These are phyloP conservation scores for Penicillium bovifimosum DNA, from an alignment of 495 filamentous ascomycete genomes.

Conservation along the genomic window DNA sequence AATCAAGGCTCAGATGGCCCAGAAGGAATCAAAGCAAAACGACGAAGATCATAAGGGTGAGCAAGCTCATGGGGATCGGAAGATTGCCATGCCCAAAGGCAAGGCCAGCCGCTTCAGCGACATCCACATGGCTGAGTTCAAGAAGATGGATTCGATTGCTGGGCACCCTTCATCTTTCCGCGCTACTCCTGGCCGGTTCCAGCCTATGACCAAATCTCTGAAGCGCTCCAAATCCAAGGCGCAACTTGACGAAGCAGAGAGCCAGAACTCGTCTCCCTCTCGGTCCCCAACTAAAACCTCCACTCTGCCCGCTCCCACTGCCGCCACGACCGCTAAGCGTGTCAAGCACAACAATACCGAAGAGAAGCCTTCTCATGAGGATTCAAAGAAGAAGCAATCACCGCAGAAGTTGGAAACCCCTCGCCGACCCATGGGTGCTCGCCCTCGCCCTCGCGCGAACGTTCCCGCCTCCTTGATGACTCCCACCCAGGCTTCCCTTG, in stretches of 20 bases:
- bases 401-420: conserved; percentile 36
- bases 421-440: conserved; percentile 37
- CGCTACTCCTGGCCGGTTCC: conserved; percentile 52
- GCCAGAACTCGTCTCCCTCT: conserved; percentile 22
- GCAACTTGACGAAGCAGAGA: conserved; percentile 55
- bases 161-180: conserved; percentile 77
- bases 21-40: conserved; percentile 46
- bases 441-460: conserved; percentile 18
- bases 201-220: conserved; percentile 50
- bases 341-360: conserved; percentile 53
- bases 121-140: conserved; percentile 79
- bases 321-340: conserved; percentile 51
- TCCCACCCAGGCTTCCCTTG: conserved; percentile 73
- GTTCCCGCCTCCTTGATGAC: conserved; percentile 57
- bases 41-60: conserved; percentile 30
- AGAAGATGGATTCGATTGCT: conserved; percentile 94
- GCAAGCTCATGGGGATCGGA: conserved; percentile 47
- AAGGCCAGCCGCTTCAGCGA: conserved; percentile 73
- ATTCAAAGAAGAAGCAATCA: conserved; percentile 3
- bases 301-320: conserved; percentile 18
- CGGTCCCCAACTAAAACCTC: conserved; percentile 37
- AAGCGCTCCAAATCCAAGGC: conserved; percentile 75
- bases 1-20: conserved; percentile 59
- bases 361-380: conserved; percentile 51
- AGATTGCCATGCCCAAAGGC: conserved; percentile 72